Base-by-base conservation (phyloP, 2,329 filamentous ascomycete species). In the Colletotrichum costaricense region DNA sequence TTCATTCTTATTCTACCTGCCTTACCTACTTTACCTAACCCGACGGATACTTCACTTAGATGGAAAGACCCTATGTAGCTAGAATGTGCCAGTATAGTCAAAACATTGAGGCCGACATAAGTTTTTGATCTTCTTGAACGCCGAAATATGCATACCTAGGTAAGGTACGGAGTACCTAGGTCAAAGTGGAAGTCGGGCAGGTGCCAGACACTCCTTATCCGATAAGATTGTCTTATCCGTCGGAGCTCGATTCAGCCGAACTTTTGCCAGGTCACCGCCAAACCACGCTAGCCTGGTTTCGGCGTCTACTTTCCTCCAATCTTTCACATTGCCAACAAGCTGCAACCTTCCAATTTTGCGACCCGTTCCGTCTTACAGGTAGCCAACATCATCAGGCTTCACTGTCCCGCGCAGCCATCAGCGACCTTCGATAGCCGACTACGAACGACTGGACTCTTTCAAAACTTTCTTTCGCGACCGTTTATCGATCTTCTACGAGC, bases 181-280 rank as follows among this genome's bases (percentile, higher is more conserved):
- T 33, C 9, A 33, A 9, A 9, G 30, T 33, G 30, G 9, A 42
- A 42, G 38, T 38, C 35, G 6, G 28, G 28, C 28, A 38, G 38
- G 38, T 42, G 5, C 38, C 5, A 16, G 16, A 2, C 6, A 14
- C 38, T 26, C 4, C 22, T 62, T 49, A 35, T 35, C 35, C 2
- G 11, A 22, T 38, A 8, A 46, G 14, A 22, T 14, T 33, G 1
- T 71, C 67, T 73, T 65, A 66, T 73, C 59, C 4, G 4, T 6
- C 22, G 4, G 2, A 19, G 14, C 5, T 16, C 2, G 22, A 14
- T 5, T 22, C 38, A 24, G 38, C 71, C 71, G 71, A 42, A 4
- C n/a, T 66, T 73, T 73, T 66, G 65, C 67, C 71, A 73, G 67
- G 62, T 62, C 46, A 73, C 71, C 71, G 71, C 71, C 62, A 57